Percentiles rank a stretch among this genome's conserved stretches.
Conservation (phyloP, 1,284 basidiomycete genomes). For the Marasmius tenuissimus region DNA sequence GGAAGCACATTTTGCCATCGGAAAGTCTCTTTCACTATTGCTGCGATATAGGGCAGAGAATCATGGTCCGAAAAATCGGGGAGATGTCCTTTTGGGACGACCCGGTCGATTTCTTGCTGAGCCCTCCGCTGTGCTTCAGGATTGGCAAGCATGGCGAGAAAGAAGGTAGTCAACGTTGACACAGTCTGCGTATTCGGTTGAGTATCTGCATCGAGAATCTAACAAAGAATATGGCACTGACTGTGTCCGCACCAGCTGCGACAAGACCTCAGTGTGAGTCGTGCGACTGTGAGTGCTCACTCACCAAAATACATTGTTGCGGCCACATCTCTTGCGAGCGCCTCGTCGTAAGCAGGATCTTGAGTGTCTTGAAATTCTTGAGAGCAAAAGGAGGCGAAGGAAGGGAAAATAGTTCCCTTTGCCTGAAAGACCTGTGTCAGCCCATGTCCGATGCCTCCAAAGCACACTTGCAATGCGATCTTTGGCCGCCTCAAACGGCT, state of each 20-base stretch:
- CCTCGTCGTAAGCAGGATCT: background rate
- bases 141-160: slow-evolving; percentile 13
- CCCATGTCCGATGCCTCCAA: background rate
- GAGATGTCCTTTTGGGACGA: slow-evolving; percentile 6
- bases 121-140: slow-evolving; percentile 9
- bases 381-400: background rate
- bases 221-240: background rate
- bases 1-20: background rate
- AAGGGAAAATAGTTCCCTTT: background rate
- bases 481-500: background rate
- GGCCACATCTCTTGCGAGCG: background rate
- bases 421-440: background rate
- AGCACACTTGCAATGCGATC: background rate
- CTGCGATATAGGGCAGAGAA: background rate
- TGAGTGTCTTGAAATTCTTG: background rate
- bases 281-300: background rate
- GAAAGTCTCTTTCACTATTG: background rate
- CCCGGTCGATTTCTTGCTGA: slow-evolving; percentile 3
- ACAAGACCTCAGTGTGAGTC: background rate
- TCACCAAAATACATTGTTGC: background rate
- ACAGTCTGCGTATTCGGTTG: background rate
- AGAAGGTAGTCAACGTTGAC: slow-evolving; percentile 15
- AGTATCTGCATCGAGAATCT: no score
- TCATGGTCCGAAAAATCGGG: slow-evolving; percentile 11
- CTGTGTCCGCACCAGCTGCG: slow-evolving; percentile 1